Base-by-base conservation (phyloP, 2,329 filamentous ascomycete species). In the Fusarium burgessii region DNA sequence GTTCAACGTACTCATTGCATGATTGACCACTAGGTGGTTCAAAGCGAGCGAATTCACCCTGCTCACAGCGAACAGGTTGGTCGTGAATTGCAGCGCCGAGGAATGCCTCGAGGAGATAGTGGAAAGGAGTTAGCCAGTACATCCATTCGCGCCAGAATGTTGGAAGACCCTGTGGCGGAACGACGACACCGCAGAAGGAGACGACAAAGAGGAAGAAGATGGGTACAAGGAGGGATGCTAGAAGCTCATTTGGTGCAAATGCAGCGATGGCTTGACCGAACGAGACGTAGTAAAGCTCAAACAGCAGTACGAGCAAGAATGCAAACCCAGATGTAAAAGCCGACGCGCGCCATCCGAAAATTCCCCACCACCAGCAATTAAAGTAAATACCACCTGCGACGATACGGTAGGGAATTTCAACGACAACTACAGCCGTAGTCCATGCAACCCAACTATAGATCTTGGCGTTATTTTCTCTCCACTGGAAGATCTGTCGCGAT, bases 391-490 rank as follows among this genome's bases (percentile, higher is more conserved):
- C 88, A 1, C 89, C 92, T 1, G 89, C 88, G 7, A 93, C 77
- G 15, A 93, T 81, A 1, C 87, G 86, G 71, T 93, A 93, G 0
- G 92, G 92, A 0, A 94, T 84, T 78, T 95, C 92, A 18, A 88
- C 90, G 2, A 93, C 72, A 8, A 94, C 86, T 3, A 87, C 86
- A 0, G 88, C 90, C 5, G 89, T 90, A 0, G 88, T 87, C 80
- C 92, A 93, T 0, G 92, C 91, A 17, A 87, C 80, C 92, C 92
- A 94, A 3, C 88, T 90, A 80, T 95, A 96, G 29, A 94, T 93
- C 78, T 94, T 94, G 18, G 91, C 89, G n/a, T 88, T 92, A 51
- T 90, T 87, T 78, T 96, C 93, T 8, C 93, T 87, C 3, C 87
- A 89, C 77, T 91, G 83, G 81, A 93, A 96, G 29, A 95, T 84